Conservation (phyloP, 176 grass and related monocot genomes). For the Hordeum marinum region DNA sequence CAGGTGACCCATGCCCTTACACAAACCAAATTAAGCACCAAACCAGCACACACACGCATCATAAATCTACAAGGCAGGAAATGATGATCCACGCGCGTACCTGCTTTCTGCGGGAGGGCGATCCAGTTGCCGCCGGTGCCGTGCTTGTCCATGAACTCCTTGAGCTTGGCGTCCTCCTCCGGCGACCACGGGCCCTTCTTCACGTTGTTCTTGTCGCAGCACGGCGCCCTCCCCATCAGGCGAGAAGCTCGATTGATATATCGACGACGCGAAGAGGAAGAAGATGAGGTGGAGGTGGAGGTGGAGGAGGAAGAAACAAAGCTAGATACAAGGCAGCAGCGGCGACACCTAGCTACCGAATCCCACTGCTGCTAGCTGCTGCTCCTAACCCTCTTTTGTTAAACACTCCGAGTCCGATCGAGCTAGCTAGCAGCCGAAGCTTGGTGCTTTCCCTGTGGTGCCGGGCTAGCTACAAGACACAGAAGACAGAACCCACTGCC, state of each 20-base stretch:
- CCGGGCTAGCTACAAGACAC: conserved; percentile 31
- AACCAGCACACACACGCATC: neutral
- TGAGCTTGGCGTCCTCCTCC: conserved; percentile 89
- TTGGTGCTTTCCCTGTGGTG: neutral
- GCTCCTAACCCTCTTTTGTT: conserved; percentile 30
- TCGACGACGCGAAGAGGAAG: neutral
- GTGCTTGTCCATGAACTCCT: conserved; percentile 89
- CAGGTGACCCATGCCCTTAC: neutral
- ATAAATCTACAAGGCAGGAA: neutral
- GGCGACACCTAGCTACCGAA: conserved; percentile 20
- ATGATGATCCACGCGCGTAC: neutral
- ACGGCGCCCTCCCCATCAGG: conserved; percentile 86
- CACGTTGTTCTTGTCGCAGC: conserved; percentile 93
- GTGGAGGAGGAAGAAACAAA: neutral
- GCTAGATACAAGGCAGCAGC: neutral
- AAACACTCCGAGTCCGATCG: conserved; percentile 20
- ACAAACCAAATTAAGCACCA: neutral
- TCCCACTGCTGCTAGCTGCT: conserved; percentile 23
- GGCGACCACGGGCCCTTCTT: conserved; percentile 96
- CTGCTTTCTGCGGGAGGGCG: conserved; percentile 89
- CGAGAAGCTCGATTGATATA: no score
- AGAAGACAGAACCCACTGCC: conserved; percentile 18
- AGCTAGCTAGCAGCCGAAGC: conserved; percentile 8
- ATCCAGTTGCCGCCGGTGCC: conserved; percentile 98
- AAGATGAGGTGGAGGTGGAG: neutral